Base-by-base conservation (phyloP, 176 grass and related monocot genomes). In the Leersia perrieri region DNA sequence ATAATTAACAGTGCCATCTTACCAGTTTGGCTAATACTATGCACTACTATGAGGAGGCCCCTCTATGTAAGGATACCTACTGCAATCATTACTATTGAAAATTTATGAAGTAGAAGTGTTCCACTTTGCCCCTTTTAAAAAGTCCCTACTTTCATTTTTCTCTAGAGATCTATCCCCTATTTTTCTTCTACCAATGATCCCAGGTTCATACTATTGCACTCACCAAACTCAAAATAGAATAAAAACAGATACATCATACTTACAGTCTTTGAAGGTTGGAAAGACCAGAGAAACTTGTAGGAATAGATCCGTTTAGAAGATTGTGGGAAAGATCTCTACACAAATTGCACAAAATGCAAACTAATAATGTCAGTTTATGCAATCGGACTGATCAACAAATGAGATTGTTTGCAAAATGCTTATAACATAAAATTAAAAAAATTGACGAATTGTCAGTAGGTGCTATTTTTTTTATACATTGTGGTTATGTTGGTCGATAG, bases 301-400 rank as follows among this genome's bases (percentile, higher is more conserved):
- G 92, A 78, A 94, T 94, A 22, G 88, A 84, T 71, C 92, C 89
- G 11, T 63, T 89, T 65, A 94, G 80, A 31, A 20, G 30, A 58
- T 94, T 94, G 68, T 94, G 68, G 36, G 92, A 94, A 76, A 94
- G 68, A 72, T 94, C 92, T 78, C 89, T 94, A 86, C 86, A 90
- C 15, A 89, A 68, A 20, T 76, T 74, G 57, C 60, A 77, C 45
- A 70, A 58, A 40, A 63, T 53, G 18, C 11, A 66, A 44, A 55
- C 40, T 62, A 15, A 77, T 62, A 79, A 29, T 44, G 29, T 13
- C 11, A 12, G 5, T 33, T 47, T 36, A 28, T 20, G 15, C 22
- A 16, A 36, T 47, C 60, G n/a, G 11, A 38, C 63, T 76, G 11
- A 51, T 72, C 23, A 77, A 84, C n/a, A 72, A 60, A 78, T 22